Evolutionary conservation across 1,139 yeast species (phyloP), one percentile per base, ranked within the genome.

Genomic region (Nadsonia commutata): DNA sequence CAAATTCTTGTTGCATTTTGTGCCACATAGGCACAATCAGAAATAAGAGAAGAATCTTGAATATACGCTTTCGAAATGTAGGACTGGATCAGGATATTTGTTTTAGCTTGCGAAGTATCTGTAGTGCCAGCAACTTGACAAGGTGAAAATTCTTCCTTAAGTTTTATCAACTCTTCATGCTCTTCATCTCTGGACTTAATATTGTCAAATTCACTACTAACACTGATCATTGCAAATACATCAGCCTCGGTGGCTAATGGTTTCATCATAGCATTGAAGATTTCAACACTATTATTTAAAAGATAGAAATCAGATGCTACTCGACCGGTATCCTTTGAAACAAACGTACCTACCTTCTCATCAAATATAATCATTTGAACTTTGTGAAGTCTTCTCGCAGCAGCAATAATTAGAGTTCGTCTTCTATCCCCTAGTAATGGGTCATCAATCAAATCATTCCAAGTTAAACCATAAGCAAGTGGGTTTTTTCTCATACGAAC

Each of bases 401-500:
- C 94, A 1, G 70, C 68, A 2, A 77, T 65, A 37, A 90, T 75
- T 78, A 93, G 74, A 39, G 75, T 75, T 21, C 93, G 69, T 49
- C 98, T 68, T 51, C 80, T 72, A 36, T 76, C 80, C 40, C 80
- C 78, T 39, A 93, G 65, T 48, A 78, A 68, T 0, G 96, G 95
- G 60, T 93, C 99, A 21, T 80, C 80, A 33, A 75, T 73, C 2
- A 93, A 60, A 51, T 85, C 95, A 50, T 75, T 74, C 93, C 95
- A 85, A 43, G 78, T 85, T 43, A 93, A 74, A n/a, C 95, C 98
- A 56, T 93, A 93, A 0, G 84, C 80, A 57, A 86, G 79, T 2
- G 98, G 98, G 52, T 86, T 90, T 56, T 85, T 84, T 48, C 82
- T 75, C 98, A 90, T 93, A 49, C 99, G 70, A 2, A 90, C 96